Base-by-base conservation (phyloP, 2,329 filamentous ascomycete genomes). In the Xylariaceae sp. region DNA sequence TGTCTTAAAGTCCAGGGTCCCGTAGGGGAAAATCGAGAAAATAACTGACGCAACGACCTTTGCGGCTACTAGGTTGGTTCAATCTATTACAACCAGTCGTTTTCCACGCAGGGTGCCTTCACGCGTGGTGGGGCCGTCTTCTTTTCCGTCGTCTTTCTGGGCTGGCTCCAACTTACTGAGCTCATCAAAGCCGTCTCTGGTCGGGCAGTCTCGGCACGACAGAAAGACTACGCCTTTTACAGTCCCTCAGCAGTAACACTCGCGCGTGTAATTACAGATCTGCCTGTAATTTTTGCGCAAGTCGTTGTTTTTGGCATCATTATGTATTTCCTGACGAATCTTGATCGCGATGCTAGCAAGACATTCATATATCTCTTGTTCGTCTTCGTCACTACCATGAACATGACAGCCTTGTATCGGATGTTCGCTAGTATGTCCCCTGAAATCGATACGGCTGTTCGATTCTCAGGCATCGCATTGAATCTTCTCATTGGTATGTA, bases 271-370 rank as follows among this genome's bases (percentile, higher is more conserved):
- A 70, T 85, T 0, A 69, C 75, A 1, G 83, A 90, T 80, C 57
- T 86, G 72, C 69, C 83, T 0, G 59, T 79, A 6, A 83, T 92
- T 56, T 73, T 90, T 12, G 50, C 78, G 7, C 87, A 89, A 59
- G 76, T 86, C 0, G 71, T 87, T 48, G 71, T 83, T 17, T 92
- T 91, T 71, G 88, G 88, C 55, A 44, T 89, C 38, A 79, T 86
- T 16, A 75, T 92, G 36, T 93, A 92, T 72, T 92, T 91, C 69
- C 86, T 93, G 85, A 81, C 85, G 0, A 83, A 87, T 46, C 75
- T 93, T 1, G 77, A 85, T 48, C 74, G 85, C 28, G 80, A 82
- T 28, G 77, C 87, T 0, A 84, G 82, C 41, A 78, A 86, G 19
- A 88, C 87, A 66, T 88, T 86, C 64, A 84, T 86, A 48, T 81